Evolutionary conservation across 1,139 yeast species (phyloP), one percentile per base, ranked within the genome.

Genomic region (Groenewaldozyma sp.): DNA sequence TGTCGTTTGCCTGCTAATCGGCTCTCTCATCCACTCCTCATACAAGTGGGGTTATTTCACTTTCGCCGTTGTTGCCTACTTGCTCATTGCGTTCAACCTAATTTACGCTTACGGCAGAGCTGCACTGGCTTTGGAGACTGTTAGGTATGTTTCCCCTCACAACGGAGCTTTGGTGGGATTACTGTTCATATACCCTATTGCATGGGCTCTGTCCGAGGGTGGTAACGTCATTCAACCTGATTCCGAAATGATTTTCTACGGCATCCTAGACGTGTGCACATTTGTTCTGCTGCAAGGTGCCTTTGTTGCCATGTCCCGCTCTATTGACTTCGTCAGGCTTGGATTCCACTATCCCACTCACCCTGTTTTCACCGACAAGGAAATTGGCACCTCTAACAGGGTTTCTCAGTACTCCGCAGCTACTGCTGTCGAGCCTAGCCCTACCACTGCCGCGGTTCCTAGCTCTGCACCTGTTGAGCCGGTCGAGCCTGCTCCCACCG

Each of bases 11-110:
- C 64, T 73, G 37, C 65, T 77, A 55, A 66, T 76, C 53, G 82
- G 79, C 47, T 50, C 69, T 21, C 59, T 76, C 45, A 73, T 78
- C 42, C 56, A 58, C 39, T 72, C 82, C 11, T 63, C 76, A 40
- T 78, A 78, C 60, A 78, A 74, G 60, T 77, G 83, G 83, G 84
- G 81, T 51, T 76, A 71, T 65, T 75, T 67, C 45, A 65, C 69
- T 33, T 59, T 67, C 45, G 70, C 61, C 35, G 48, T 55, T 33
- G 62, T 55, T 33, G 56, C 60, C 3, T 43, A 44, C 35, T 19
- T 56, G 19, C 29, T 53, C 7, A 52, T 53, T 11, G 47, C 41
- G 24, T 54, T 42, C 44, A 45, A 48, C 42, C 34, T 59, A 28
- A 20, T 45, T 31, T 43, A 45, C 42, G 34, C 46, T 21, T 51